Percentiles rank a stretch among this genome's conserved stretches.
These are phyloP conservation scores for Candida germanica DNA, from an alignment of 805 yeast genomes.

Conservation along the genomic window DNA sequence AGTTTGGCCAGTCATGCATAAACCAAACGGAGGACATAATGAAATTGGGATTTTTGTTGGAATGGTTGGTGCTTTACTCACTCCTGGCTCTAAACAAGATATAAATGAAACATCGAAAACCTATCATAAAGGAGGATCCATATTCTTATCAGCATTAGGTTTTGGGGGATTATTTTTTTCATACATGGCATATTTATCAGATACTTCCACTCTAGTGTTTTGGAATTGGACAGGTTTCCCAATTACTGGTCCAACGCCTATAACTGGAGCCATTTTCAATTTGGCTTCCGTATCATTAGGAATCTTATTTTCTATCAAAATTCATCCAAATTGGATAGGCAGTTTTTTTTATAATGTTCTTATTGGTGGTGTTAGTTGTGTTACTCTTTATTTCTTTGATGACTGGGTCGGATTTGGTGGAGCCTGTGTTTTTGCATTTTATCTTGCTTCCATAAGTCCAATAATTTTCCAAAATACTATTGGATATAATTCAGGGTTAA, in stretches of 20 bases:
- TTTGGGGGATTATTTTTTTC: conserved; percentile 75
- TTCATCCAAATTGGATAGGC: conserved; percentile 21
- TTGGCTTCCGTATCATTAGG: conserved; percentile 61
- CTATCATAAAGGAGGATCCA: conserved; percentile 35
- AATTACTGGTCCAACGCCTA: conserved; percentile 79
- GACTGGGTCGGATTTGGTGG: conserved; percentile 80
- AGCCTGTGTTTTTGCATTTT: conserved; percentile 58
- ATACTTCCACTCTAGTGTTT: conserved; percentile 78
- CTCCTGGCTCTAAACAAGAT: conserved; percentile 37
- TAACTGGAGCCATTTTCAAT: conserved; percentile 75
- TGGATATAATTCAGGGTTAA: conserved; percentile 52
- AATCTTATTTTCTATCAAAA: conserved; percentile 22
- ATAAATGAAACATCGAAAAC: background rate
- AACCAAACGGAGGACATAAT: conserved; percentile 83
- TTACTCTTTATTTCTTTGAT: conserved; percentile 45
- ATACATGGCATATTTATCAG: conserved; percentile 71
- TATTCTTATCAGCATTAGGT: conserved; percentile 57
- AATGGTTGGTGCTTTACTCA: conserved; percentile 56
- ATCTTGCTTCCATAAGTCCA: conserved; percentile 61
- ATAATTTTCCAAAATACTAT: conserved; percentile 55
- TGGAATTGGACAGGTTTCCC: conserved; percentile 99
- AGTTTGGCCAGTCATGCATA: conserved; percentile 92
- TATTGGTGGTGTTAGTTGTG: conserved; percentile 49
- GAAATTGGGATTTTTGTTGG: conserved; percentile 65
- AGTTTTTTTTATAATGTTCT: conserved; percentile 31